Evolutionary conservation across 2,329 filamentous ascomycete species (phyloP).

Genomic region (Colletotrichum spinosum): DNA sequence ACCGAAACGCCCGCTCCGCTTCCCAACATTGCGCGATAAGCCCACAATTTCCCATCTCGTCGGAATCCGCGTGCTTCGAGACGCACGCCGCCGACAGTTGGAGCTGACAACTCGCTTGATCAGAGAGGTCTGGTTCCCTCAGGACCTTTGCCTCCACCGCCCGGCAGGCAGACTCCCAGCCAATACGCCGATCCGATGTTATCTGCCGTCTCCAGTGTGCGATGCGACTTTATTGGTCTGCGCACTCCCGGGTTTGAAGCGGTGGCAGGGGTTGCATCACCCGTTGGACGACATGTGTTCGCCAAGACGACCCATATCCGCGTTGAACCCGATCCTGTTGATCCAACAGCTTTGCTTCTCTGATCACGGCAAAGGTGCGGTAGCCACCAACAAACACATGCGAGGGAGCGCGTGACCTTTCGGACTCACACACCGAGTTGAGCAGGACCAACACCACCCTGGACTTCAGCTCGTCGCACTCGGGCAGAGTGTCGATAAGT

Average conservation of each 20-base stretch:
- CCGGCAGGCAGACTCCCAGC: background rate
- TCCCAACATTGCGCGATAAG: background rate
- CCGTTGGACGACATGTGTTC: background rate
- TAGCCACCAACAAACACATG: background rate
- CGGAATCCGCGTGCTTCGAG: background rate
- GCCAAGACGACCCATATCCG: conserved; percentile 19
- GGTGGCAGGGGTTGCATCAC: background rate
- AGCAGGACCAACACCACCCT: background rate
- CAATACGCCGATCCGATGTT: conserved; percentile 16
- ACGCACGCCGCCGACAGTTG: background rate
- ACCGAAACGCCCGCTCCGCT: too few species aligned
- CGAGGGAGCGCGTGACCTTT: conserved; percentile 3
- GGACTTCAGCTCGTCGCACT: background rate
- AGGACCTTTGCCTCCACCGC: background rate
- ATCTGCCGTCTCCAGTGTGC: conserved; percentile 1
- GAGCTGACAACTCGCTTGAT: background rate
- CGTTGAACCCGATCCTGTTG: background rate
- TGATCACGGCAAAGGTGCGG: conserved; percentile 16
- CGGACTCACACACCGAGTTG: background rate
- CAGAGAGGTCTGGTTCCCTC: conserved; percentile 5
- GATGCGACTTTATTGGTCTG: background rate
- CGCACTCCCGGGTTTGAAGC: background rate
- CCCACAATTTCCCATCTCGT: conserved; percentile 20
- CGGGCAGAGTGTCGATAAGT: too few species aligned
- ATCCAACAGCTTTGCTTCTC: background rate